These are phyloP conservation scores for Phytophthora macrochlamydospora DNA, from an alignment of 352 stramenopile genomes.

Conservation along the genomic window DNA sequence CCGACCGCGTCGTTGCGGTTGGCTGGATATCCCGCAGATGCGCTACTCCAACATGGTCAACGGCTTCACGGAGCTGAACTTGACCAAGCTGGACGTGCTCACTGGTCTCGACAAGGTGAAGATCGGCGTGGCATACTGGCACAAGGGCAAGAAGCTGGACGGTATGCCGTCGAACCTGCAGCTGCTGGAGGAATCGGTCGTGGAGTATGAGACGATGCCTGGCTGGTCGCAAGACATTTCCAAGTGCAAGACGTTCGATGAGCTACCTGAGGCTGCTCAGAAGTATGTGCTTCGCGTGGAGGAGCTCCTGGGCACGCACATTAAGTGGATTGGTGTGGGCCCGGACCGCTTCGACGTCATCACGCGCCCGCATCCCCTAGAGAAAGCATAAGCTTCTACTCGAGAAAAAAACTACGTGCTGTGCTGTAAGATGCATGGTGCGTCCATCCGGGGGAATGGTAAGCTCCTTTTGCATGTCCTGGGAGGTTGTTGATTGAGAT, in stretches of 20 bases:
- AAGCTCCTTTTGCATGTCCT: background rate
- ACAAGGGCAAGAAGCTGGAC: slow-evolving; percentile 94
- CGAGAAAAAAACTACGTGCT: slow-evolving; percentile 10
- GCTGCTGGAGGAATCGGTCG: slow-evolving; percentile 91
- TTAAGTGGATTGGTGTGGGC: slow-evolving; percentile 99
- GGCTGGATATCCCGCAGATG: slow-evolving; percentile 98
- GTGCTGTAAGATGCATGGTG: background rate
- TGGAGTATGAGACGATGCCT: slow-evolving; percentile 95
- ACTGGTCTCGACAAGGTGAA: slow-evolving; percentile 96
- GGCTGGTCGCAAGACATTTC: slow-evolving; percentile 98
- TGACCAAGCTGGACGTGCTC: slow-evolving; percentile 99
- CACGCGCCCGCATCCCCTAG: slow-evolving; percentile 77
- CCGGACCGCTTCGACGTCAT: slow-evolving; percentile 96
- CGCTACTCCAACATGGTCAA: slow-evolving; percentile 94
- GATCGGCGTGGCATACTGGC: slow-evolving; percentile 95
- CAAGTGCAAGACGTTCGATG: slow-evolving; percentile 95
- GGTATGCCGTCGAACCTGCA: slow-evolving; percentile 96
- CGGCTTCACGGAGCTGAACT: slow-evolving; percentile 96
- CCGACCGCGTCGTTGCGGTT: slow-evolving; percentile 96
- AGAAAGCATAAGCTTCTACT: slow-evolving; percentile 59
- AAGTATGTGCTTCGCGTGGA: slow-evolving; percentile 98
- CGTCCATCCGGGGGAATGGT: background rate
- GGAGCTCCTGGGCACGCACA: slow-evolving; percentile 95
- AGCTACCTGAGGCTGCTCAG: slow-evolving; percentile 95
- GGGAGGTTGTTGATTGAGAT: background rate